Evolutionary conservation across 352 stramenopile genomes (phyloP), one percentile per base, ranked within the genome.

Genomic region (Globisporangium uncinulatum): DNA sequence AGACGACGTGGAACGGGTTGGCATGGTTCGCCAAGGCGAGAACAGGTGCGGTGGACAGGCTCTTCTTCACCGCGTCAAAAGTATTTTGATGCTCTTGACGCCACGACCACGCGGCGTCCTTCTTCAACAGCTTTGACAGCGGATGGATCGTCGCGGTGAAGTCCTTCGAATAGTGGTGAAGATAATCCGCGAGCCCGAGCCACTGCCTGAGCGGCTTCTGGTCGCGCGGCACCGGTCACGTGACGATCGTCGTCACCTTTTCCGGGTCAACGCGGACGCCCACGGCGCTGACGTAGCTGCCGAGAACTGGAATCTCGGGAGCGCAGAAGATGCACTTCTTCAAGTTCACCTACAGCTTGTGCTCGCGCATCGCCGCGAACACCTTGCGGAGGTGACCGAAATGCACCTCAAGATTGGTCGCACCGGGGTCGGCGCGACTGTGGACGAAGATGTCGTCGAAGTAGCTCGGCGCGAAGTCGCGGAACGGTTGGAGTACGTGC

Each of bases 151-250:
- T 1, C 29, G 29, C 20, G 0, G 52, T 41, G 24, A 59, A 70
- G 39, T 65, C 42, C 24, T 49, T 54, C 39, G 48, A 51, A 51
- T 74, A 71, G 42, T 61, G 61, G 29, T 65, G 55, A 1, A 71
- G n/a, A 41, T 71, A 69, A 32, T 66, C 69, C 0, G 59, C 49
- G 0, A 68, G 15, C 5, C 65, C 57, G 1, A 72, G 39, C 46
- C 48, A 66, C 52, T 67, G 50, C 0, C 54, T 48, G 0, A 71
- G 11, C 4, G 62, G 21, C 17, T 31, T 0, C 13, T 32, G 39
- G 70, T 70, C 2, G 37, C 44, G n/a, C n/a, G n/a, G n/a, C n/a
- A n/a, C n/a, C n/a, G n/a, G n/a, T n/a, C n/a, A n/a, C n/a, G n/a
- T n/a, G n/a, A n/a, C n/a, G n/a, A n/a, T n/a, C n/a, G n/a, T n/a